Evolutionary conservation across 768 basidiomycete genomes (phyloP), one percentile per base, ranked within the genome.

Genomic region (Tylopilus sp.): DNA sequence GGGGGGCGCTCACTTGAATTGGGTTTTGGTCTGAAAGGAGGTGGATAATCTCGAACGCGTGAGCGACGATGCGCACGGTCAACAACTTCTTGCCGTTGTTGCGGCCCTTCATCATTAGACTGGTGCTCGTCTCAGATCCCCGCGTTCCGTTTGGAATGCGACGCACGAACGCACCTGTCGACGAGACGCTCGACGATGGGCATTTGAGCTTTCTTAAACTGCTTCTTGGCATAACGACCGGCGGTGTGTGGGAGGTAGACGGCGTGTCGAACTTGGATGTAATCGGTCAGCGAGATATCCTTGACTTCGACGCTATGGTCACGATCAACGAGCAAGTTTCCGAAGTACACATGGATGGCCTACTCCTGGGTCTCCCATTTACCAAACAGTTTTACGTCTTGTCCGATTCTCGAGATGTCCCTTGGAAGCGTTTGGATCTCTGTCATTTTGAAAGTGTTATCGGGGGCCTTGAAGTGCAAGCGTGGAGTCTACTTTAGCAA

Each of bases 161-260:
- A 28, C 26, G 14, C 5, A 40, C 22, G 36, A 9, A 38, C 84
- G 64, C 68, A 92, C 94, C 87, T 87, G 82, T 98, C 95, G 62
- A 98, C 97, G 70, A 99, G 81, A 71, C 97, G 92, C 78, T 99
- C 97, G 65, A 98, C 97, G 72, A 99, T 96, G 70, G 97, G 97
- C 97, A 99, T 99, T 74, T 97, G 92, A 6, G 93, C 94, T 86
- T 99, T 99, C 83, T 95, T 98, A 87, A 98, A 99, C 76, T 98
- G 95, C 81, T 98, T 98, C 82, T 95, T 95, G 69, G 95, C 92
- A 74, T 98, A 98, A 75, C 97, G 92, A 62, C 97, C 97, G 60
- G 96, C 95, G 56, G 97, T 99, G 83, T 99, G 96, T 55, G 96
- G 96, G 53, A 97, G 76, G 78, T 93, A 98, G 71, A 98, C 96